Evolutionary conservation across 73 alveolate species (phyloP).

Genomic region (Paramecium caudatum): DNA sequence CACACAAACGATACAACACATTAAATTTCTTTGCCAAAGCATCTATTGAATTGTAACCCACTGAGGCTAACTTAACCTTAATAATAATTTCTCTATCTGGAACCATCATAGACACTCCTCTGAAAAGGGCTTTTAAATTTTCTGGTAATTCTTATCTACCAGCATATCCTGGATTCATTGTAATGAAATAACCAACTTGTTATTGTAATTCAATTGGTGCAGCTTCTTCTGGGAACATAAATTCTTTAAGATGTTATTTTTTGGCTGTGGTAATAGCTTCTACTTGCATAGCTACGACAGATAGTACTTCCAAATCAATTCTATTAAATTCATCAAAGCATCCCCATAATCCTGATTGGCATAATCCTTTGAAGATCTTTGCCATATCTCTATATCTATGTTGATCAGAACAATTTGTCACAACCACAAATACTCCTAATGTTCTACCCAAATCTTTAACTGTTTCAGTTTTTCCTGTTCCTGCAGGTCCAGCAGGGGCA

Average conservation of each 20-base stretch:
- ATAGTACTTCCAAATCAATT: conserved; percentile 98
- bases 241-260: conserved; percentile 95
- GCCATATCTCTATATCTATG: conserved; percentile 99
- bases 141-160: conserved; percentile 99
- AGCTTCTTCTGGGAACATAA: conserved; percentile 99
- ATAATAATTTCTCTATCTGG: conserved; percentile 99
- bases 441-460: conserved; percentile 99
- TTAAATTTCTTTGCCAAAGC: conserved; percentile 99
- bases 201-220: conserved; percentile 90
- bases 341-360: conserved; percentile 99
- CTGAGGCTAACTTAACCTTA: conserved; percentile 99
- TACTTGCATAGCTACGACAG: conserved; percentile 99
- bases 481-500: conserved; percentile 99
- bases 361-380: conserved; percentile 99
- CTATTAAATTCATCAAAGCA: conserved; percentile 99
- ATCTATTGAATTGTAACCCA: conserved; percentile 96
- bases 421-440: conserved; percentile 99
- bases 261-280: conserved; percentile 96
- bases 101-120: conserved; percentile 99
- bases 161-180: conserved; percentile 99
- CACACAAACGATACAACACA: conserved; percentile 99
- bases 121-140: conserved; percentile 99
- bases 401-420: conserved; percentile 99
- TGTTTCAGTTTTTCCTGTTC: conserved; percentile 99
- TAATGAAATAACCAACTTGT: conserved; percentile 98